Base-by-base conservation (phyloP, 305 asterid genomes). In the Fraxinus floribunda region DNA sequence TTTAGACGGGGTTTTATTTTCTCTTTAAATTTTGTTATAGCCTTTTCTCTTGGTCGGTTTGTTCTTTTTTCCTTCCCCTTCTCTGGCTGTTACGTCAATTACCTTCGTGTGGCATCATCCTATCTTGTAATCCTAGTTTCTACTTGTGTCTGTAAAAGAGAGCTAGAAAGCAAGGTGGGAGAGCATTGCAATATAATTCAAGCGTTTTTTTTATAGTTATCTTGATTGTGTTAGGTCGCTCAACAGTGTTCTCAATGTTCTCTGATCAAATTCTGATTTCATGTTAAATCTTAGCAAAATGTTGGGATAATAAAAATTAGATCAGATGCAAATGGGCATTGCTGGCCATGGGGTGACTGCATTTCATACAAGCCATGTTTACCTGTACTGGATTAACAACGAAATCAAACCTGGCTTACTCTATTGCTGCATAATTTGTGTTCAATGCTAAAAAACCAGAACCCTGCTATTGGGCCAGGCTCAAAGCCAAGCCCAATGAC, bases 111-210 rank as follows among this genome's bases (percentile, higher is more conserved):
- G 78, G 79, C 84, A 76, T 64, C 24, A 34, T 83, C 83, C 80
- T 52, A 44, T 87, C 87, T 85, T 90, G 89, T 88, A 78, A 82
- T 79, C 87, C 79, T 79, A 77, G 80, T 83, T 73, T 30, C 79
- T 32, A 5, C 80, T 79, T 78, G 29, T 34, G 35, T 73, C 73
- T 8, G 62, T 83, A 13, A 75, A 82, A 83, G 83, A 81, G 81
- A 64, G 88, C 76, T 84, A 78, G 78, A 18, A 76, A 80, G 79
- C 86, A 76, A 80, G 81, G 80, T 89, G 76, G 90, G 83, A 76
- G 81, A 73, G 85, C 49, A 79, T 74, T 84, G 80, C 85, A 76
- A 52, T 71, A 57, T 84, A 46, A 46, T 64, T 83, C 22, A 70
- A 81, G 76, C 41, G 38, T 34, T 72, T 72, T 16, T 16, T 30